Conservation (phyloP, 768 basidiomycete genomes). For the Mycena epipterygia region DNA sequence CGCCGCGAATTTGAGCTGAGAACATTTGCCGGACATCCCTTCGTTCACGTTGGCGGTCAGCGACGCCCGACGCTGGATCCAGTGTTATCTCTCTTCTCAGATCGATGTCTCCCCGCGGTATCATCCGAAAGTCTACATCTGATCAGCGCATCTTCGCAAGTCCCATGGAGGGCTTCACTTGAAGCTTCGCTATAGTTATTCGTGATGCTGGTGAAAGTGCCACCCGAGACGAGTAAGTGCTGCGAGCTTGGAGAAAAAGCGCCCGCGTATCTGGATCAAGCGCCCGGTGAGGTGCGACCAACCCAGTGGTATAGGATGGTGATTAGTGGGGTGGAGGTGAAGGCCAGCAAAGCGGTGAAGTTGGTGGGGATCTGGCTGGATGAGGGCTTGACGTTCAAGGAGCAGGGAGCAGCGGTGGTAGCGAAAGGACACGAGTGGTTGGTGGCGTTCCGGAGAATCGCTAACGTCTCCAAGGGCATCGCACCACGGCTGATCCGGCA, state of each 20-base stretch:
- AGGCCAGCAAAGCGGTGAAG: neutral
- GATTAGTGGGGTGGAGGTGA: neutral
- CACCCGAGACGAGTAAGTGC: neutral
- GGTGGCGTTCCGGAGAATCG: neutral
- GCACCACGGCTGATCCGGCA: neutral
- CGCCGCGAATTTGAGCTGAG: neutral
- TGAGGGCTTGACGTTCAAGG: slow-evolving; percentile 10
- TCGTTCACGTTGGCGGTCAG: neutral
- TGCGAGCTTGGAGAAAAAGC: neutral
- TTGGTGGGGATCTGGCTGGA: neutral
- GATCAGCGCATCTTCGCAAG: neutral
- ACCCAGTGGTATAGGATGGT: too few species aligned
- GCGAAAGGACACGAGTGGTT: slow-evolving; percentile 18
- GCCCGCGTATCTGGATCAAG: neutral
- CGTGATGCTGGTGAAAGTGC: slow-evolving; percentile 3
- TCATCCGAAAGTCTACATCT: neutral
- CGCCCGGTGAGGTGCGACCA: neutral
- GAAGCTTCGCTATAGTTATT: neutral
- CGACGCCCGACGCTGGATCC: neutral
- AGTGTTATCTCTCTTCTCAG: neutral
- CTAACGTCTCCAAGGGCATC: neutral
- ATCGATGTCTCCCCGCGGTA: neutral
- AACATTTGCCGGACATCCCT: neutral
- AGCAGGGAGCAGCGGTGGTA: slow-evolving; percentile 23
- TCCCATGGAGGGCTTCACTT: neutral